Evolutionary conservation across 345 rosid species (phyloP), one percentile per base, ranked within the genome.

Genomic region (Isatis tinctoria): DNA sequence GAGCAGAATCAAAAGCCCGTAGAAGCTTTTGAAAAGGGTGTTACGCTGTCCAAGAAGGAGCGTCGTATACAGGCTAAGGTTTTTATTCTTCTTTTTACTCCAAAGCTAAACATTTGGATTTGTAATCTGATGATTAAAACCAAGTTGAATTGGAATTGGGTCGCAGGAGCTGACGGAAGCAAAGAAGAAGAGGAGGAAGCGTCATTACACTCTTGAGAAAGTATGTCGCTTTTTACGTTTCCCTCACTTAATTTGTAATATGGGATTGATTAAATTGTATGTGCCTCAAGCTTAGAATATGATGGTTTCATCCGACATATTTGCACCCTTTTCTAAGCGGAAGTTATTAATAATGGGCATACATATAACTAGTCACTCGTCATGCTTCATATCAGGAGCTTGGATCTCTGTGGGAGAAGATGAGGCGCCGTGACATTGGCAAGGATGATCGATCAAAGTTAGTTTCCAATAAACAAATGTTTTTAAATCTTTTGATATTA

Each of bases 101-200:
- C 9, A 28, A 16, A 58, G 10, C 16, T 51, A 12, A 37, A 17
- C 53, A 40, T 13, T 48, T 67, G 30, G 17, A 44, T 33, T 44
- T 43, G 0, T n/a, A 36, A 48, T 17, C 57, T 24, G 17, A 57
- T 37, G 11, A 13, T 17, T 71, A 16, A n/a, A 18, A n/a, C 24
- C 4, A 3, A 54, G 13, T 54, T 68, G 49, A 24, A 40, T 9
- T 69, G 53, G 9, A 52, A n/a, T 44, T 65, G 67, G 37, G 16
- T 75, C 58, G 52, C 81, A 90, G 98, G 94, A 88, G 83, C 67
- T 85, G 65, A 63, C 92, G 14, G 90, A 90, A 77, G 87, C 85
- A 30, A 88, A 97, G 90, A 96, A 89, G 85, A 92, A 87, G 92
- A 90, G 58, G 82, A 85, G 98, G 75, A 96, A 82, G 83, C 83